These are phyloP conservation scores for Coemansia sp. DNA, from an alignment of 192 early-diverging fungal species.

Conservation along the genomic window DNA sequence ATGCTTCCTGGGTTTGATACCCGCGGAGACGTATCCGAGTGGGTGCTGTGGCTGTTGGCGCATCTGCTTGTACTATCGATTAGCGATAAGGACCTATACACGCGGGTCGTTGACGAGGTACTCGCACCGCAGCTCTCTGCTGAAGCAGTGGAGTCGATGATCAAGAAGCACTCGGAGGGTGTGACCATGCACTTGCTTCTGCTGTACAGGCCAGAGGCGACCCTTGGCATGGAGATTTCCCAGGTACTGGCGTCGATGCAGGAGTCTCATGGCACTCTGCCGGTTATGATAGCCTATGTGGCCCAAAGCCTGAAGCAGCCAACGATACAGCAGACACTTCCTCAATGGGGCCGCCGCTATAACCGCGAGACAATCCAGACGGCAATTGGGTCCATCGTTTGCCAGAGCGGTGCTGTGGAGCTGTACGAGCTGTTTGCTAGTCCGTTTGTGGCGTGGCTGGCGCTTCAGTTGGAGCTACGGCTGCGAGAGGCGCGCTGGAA, in stretches of 20 bases:
- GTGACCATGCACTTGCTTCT: conserved; percentile 10
- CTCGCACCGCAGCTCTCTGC: too few relatives aligned
- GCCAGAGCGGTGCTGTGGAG: background rate
- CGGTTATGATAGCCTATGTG: background rate
- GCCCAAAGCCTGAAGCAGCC: background rate
- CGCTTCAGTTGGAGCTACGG: conserved; percentile 14
- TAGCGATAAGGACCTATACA: too few relatives aligned
- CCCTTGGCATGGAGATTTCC: background rate
- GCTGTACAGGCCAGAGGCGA: conserved; percentile 12
- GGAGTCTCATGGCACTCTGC: too few relatives aligned
- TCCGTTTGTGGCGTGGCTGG: conserved; percentile 25
- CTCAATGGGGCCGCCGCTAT: conserved; percentile 40
- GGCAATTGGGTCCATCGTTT: background rate
- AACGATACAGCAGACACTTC: background rate
- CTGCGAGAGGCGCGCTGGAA: conserved; percentile 6
- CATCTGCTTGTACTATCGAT: conserved; percentile 24
- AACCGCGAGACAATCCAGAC: background rate
- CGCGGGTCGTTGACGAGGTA: too few relatives aligned
- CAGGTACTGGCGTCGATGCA: background rate
- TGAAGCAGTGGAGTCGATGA: too few relatives aligned
- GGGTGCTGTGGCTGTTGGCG: conserved; percentile 11
- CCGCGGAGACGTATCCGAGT: background rate
- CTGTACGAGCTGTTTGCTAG: conserved; percentile 6
- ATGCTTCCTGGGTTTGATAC: background rate
- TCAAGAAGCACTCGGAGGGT: conserved; percentile 6